Percentiles rank a stretch among this genome's conserved stretches.
Evolutionary conservation across 257 asterid species (phyloP).

Genomic region (Nicotiana tabacum): DNA sequence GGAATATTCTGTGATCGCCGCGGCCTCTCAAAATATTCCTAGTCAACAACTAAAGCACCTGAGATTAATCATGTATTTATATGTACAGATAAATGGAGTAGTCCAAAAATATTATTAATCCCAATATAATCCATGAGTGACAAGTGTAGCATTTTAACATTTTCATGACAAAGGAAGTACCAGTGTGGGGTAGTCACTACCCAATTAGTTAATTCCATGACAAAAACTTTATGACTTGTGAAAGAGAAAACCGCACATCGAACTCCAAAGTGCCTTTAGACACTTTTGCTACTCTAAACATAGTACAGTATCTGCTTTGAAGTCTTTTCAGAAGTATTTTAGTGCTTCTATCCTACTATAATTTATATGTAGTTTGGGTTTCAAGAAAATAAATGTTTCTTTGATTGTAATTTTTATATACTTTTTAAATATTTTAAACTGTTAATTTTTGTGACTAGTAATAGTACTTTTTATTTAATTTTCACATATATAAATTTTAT

Average conservation of each 20-base stretch:
- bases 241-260: neutral
- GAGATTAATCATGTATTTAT: no score
- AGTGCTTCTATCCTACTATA: no score
- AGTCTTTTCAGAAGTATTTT: neutral
- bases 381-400: no score
- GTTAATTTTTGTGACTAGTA: no score
- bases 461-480: no score
- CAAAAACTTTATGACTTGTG: neutral
- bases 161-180: neutral
- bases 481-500: no score
- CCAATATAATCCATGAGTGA: no score
- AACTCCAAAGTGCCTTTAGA: neutral
- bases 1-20: neutral
- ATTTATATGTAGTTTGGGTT: no score
- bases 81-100: neutral
- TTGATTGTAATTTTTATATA: no score
- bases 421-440: no score
- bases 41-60: neutral
- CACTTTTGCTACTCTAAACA: neutral
- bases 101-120: no score
- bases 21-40: neutral
- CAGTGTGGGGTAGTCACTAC: neutral
- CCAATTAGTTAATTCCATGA: neutral
- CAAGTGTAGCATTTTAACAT: no score
- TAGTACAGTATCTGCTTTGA: neutral